Evolutionary conservation across 192 early-diverging fungal genomes (phyloP).

Genomic region (Gryganskiella cystojenkinii): DNA sequence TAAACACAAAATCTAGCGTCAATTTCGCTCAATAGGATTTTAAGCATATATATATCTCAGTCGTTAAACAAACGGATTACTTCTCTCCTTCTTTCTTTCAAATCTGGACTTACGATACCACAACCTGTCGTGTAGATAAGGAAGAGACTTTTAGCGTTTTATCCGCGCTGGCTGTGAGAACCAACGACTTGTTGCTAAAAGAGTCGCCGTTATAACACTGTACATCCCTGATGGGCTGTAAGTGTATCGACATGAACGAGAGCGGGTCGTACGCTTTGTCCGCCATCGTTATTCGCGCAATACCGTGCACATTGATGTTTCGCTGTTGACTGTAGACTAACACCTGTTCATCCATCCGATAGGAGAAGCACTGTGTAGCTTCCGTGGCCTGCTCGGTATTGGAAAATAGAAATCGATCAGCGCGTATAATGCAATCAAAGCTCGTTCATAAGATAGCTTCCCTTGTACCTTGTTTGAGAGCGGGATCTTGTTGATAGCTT

Average conservation of each 20-base stretch:
- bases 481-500: too few species aligned
- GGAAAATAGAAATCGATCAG: background rate
- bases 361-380: constrained; percentile 22
- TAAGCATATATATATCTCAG: too few species aligned
- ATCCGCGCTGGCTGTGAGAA: constrained; percentile 49
- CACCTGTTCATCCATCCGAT: constrained; percentile 39
- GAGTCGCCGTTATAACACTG: constrained; percentile 17
- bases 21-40: too few species aligned
- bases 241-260: constrained; percentile 33
- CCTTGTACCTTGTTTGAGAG: too few species aligned
- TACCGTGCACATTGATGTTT: constrained; percentile 13
- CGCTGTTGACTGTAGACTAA: constrained; percentile 24
- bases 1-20: too few species aligned
- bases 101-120: constrained; percentile 15
- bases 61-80: too few species aligned
- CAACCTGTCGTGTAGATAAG: constrained; percentile 1
- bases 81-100: background rate
- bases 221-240: constrained; percentile 40
- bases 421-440: background rate
- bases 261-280: constrained; percentile 16
- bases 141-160: constrained; percentile 45
- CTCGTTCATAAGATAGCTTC: too few species aligned
- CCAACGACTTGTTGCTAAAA: constrained; percentile 12
- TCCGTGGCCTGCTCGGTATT: background rate
- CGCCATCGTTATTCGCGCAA: constrained; percentile 36